Evolutionary conservation across 495 filamentous ascomycete genomes (phyloP).

Genomic region (Hamigera avellanea): DNA sequence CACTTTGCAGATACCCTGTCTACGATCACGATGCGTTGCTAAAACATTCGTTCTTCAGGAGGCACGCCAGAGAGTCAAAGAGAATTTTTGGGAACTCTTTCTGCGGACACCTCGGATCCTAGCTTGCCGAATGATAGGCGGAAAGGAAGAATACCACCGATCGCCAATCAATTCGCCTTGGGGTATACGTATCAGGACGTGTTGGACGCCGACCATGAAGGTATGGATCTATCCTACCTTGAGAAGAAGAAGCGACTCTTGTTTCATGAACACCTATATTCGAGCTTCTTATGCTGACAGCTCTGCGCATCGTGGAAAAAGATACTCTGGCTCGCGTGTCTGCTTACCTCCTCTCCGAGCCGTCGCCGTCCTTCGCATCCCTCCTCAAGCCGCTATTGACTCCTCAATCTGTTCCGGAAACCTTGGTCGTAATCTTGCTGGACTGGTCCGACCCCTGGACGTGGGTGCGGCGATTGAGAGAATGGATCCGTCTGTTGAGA

Average conservation of each 20-base stretch:
- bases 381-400: constrained; percentile 80
- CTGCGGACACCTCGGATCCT: constrained; percentile 44
- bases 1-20: too few relatives aligned
- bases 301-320: constrained; percentile 17
- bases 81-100: constrained; percentile 78
- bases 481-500: constrained; percentile 76
- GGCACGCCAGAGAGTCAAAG: constrained; percentile 80
- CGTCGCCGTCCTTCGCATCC: constrained; percentile 69
- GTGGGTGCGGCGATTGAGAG: constrained; percentile 77
- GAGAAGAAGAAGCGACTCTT: too few relatives aligned
- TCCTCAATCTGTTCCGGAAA: constrained; percentile 74
- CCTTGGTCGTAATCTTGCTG: constrained; percentile 74
- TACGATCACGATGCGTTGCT: too few relatives aligned
- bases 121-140: constrained; percentile 45
- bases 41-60: constrained; percentile 34
- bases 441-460: constrained; percentile 91
- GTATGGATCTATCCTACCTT: constrained; percentile 20
- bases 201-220: constrained; percentile 88
- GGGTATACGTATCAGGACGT: constrained; percentile 96
- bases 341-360: constrained; percentile 75
- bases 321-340: constrained; percentile 89
- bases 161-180: constrained; percentile 87
- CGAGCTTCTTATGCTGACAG: neutral
- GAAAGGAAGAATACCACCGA: constrained; percentile 57
- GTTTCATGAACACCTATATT: too few relatives aligned